A percentile compares a stretch with the other conserved stretches of the same genome.
Evolutionary conservation across 495 filamentous ascomycete species (phyloP).

Genomic region (Aspergillus affinis): DNA sequence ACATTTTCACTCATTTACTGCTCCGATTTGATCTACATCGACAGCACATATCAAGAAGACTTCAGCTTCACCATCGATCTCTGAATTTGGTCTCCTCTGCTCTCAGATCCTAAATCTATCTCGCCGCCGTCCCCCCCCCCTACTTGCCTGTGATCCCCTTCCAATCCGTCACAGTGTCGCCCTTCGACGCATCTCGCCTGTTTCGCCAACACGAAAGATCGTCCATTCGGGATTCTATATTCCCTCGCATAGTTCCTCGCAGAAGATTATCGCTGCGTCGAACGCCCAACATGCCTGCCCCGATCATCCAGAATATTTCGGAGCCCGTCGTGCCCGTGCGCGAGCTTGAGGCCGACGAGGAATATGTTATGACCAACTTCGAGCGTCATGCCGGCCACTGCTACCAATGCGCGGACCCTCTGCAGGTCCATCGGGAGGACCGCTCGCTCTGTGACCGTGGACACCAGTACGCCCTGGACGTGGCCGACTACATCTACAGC

Average conservation of each 20-base stretch:
- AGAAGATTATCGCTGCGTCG: slow-evolving; percentile 20
- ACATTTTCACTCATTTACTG: background rate
- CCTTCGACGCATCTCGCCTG: slow-evolving; percentile 24
- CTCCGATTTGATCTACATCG: too few relatives aligned
- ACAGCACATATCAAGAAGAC: background rate
- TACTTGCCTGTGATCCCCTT: slow-evolving; percentile 20
- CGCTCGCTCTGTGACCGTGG: slow-evolving; percentile 49
- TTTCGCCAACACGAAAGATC: slow-evolving; percentile 22
- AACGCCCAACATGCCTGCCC: slow-evolving; percentile 36
- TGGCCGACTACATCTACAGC: slow-evolving; percentile 51
- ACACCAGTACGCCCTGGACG: slow-evolving; percentile 43
- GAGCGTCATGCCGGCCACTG: slow-evolving; percentile 45
- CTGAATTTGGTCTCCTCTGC: background rate
- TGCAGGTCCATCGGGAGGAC: slow-evolving; percentile 34
- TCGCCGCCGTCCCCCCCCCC: background rate
- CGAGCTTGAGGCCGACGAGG: slow-evolving; percentile 45
- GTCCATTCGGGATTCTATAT: slow-evolving; percentile 24
- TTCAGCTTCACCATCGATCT: background rate
- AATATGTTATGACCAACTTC: slow-evolving; percentile 38
- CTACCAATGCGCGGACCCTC: slow-evolving; percentile 38
- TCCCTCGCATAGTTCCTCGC: slow-evolving; percentile 20
- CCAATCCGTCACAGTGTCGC: slow-evolving; percentile 39
- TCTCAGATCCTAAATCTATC: slow-evolving; percentile 11
- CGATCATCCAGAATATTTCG: slow-evolving; percentile 17
- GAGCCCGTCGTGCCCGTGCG: slow-evolving; percentile 39